A percentile compares a stretch with the other conserved stretches of the same genome.
Evolutionary conservation across 78 protist species (phyloP).

Genomic region (Speleostelium caveatum): DNA sequence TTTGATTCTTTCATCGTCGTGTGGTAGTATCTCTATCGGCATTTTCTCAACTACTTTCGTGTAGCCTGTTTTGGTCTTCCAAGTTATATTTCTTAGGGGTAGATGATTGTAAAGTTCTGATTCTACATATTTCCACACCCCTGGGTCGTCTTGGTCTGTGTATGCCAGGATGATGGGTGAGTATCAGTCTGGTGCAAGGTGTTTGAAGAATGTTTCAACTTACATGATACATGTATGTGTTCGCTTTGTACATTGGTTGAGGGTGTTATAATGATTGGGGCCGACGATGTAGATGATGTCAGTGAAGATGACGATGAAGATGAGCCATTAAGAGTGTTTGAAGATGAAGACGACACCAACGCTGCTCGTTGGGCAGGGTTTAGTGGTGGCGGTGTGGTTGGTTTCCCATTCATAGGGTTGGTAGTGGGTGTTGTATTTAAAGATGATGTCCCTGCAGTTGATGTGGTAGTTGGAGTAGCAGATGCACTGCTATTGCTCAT

Average conservation of each 20-base stretch:
- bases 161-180: too few relatives aligned
- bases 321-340: not conserved
- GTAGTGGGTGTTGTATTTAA: too few relatives aligned
- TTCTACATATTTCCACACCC: constrained; percentile 70
- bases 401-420: too few relatives aligned
- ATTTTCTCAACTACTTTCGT: constrained; percentile 64
- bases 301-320: constrained; percentile 3
- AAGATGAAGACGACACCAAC: not conserved
- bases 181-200: not conserved
- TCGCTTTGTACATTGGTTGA: constrained; percentile 7
- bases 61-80: constrained; percentile 74
- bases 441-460: too few relatives aligned
- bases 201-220: not conserved
- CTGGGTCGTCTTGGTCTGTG: constrained; percentile 57
- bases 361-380: too few relatives aligned
- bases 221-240: not conserved
- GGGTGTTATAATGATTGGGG: not conserved
- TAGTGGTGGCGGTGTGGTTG: too few relatives aligned
- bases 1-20: constrained; percentile 41
- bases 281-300: constrained; percentile 1
- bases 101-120: constrained; percentile 48
- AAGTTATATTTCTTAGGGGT: constrained; percentile 58
- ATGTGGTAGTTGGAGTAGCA: too few relatives aligned
- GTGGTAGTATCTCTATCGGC: constrained; percentile 57
- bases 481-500: too few relatives aligned